These are phyloP conservation scores for Lipomyces japonicus DNA, from an alignment of 805 yeast species.

Conservation along the genomic window DNA sequence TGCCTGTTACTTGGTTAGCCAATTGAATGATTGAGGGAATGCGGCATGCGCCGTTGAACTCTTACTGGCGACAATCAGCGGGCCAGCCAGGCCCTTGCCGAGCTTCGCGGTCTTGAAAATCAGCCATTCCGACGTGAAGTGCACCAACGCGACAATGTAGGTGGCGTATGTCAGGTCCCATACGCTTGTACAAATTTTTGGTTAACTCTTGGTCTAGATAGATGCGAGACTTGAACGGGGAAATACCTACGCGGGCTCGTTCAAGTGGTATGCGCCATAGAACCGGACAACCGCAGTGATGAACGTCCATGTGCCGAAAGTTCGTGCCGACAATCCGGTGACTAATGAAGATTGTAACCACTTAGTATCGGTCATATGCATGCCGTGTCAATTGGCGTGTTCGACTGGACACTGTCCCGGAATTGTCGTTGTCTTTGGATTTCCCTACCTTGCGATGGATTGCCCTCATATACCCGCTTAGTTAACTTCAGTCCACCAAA, in stretches of 20 bases:
- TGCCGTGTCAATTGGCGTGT: background rate
- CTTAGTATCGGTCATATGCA: too few species aligned
- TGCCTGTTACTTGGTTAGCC: conserved; percentile 40
- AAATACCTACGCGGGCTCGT: conserved; percentile 49
- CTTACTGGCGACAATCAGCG: conserved; percentile 58
- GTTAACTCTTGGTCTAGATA: background rate
- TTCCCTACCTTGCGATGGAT: conserved; percentile 54
- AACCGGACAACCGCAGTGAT: conserved; percentile 78
- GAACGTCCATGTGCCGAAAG: conserved; percentile 98
- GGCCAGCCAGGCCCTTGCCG: conserved; percentile 87
- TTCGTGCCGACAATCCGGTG: conserved; percentile 76
- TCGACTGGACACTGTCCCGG: too few species aligned
- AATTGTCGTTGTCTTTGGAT: background rate
- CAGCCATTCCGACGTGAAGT: conserved; percentile 81
- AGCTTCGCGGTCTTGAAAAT: conserved; percentile 72
- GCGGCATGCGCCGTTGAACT: conserved; percentile 13
- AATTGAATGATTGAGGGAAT: background rate
- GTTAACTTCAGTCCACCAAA: conserved; percentile 69
- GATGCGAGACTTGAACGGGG: too few species aligned
- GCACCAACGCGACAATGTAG: conserved; percentile 75
- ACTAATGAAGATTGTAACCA: conserved; percentile 25
- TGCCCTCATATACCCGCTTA: conserved; percentile 67
- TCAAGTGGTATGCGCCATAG: conserved; percentile 77
- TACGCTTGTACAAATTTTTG: conserved; percentile 41
- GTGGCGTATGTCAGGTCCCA: conserved; percentile 61